Evolutionary conservation across 257 asterid species (phyloP).

Genomic region (Eustoma russellianum): DNA sequence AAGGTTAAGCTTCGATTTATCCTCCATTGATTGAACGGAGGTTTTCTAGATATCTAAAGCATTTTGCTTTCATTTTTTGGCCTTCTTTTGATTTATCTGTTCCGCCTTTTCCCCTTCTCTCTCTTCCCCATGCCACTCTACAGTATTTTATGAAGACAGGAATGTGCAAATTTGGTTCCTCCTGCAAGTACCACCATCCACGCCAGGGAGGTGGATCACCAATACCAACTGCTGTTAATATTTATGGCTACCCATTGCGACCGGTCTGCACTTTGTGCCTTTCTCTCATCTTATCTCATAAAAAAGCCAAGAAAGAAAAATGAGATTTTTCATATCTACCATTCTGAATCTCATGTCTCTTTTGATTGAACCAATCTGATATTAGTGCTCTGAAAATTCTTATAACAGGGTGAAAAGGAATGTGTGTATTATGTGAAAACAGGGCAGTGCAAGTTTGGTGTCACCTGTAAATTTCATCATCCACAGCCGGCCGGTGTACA

Average conservation of each 20-base stretch:
- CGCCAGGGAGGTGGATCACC: slow-evolving; percentile 71
- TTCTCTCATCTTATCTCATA: slow-evolving; percentile 6
- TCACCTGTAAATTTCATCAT: slow-evolving; percentile 91
- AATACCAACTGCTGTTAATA: slow-evolving; percentile 42
- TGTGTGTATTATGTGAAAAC: slow-evolving; percentile 80
- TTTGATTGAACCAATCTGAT: slow-evolving; percentile 12
- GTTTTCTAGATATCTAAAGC: neutral
- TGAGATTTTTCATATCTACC: neutral
- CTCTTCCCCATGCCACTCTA: slow-evolving; percentile 12
- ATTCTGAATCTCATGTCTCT: neutral
- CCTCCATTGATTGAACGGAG: too few species aligned
- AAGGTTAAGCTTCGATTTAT: too few species aligned
- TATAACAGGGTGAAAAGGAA: slow-evolving; percentile 86
- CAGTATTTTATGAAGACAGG: slow-evolving; percentile 92
- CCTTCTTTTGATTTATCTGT: neutral
- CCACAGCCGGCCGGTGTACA: slow-evolving; percentile 81
- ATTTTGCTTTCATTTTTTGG: too few species aligned
- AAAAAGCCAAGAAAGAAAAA: too few species aligned
- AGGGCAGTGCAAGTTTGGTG: slow-evolving; percentile 88
- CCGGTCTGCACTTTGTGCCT: slow-evolving; percentile 42
- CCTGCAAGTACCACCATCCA: slow-evolving; percentile 97
- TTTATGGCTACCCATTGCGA: slow-evolving; percentile 79
- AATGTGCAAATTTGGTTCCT: slow-evolving; percentile 80
- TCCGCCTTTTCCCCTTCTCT: neutral
- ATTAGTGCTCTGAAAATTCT: slow-evolving; percentile 17